These are phyloP conservation scores for Coelastrella sp. DNA, from an alignment of 139 green algal genomes.

Conservation along the genomic window DNA sequence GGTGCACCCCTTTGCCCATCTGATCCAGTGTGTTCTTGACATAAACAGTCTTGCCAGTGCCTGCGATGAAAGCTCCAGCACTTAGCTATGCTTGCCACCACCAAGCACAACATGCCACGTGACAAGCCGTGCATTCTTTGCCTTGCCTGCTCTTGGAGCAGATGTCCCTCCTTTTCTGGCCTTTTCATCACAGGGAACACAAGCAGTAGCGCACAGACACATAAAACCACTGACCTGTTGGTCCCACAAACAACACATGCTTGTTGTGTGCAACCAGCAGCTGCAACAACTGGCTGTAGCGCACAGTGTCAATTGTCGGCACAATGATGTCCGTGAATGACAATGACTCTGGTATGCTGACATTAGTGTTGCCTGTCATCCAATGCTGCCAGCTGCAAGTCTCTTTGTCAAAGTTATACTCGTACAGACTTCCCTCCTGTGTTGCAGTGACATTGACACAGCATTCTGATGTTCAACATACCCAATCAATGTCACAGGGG, in stretches of 20 bases:
- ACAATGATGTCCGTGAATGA: slow-evolving; percentile 83
- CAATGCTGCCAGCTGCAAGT: slow-evolving; percentile 70
- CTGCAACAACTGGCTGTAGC: slow-evolving; percentile 78
- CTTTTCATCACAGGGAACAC: too few relatives aligned
- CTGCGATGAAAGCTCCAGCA: background rate
- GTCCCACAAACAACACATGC: slow-evolving; percentile 79
- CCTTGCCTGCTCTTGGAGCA: background rate
- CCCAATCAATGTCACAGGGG: too few relatives aligned
- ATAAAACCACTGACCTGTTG: slow-evolving; percentile 59
- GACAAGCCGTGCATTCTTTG: too few relatives aligned
- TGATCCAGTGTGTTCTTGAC: slow-evolving; percentile 64
- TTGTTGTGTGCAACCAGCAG: slow-evolving; percentile 69
- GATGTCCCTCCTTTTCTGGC: too few relatives aligned
- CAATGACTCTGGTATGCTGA: slow-evolving; percentile 55
- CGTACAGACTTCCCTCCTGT: slow-evolving; percentile 74
- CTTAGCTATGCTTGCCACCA: background rate
- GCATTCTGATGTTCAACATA: too few relatives aligned
- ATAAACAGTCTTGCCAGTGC: slow-evolving; percentile 67
- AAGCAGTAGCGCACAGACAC: too few relatives aligned
- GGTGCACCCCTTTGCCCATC: slow-evolving; percentile 42
- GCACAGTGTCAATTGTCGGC: slow-evolving; percentile 77
- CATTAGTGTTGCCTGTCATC: slow-evolving; percentile 64
- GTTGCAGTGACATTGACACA: background rate
- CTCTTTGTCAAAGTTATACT: slow-evolving; percentile 80
- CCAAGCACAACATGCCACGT: background rate